Base-by-base conservation (phyloP, 2,329 filamentous ascomycete genomes). In the Gyromitra esculenta region DNA sequence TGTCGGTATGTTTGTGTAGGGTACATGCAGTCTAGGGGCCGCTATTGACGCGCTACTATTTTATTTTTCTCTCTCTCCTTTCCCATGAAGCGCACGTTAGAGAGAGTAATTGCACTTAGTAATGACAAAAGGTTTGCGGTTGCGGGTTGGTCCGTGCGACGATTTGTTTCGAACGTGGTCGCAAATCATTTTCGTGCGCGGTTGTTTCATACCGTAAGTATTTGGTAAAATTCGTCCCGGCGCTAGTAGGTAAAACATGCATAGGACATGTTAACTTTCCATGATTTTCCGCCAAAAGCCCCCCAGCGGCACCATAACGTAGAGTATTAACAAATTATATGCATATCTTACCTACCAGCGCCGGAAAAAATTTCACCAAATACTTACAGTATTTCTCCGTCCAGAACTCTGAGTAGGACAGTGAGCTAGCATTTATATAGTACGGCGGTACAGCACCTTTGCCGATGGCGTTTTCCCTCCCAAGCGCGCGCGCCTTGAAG, bases 151-250 rank as follows among this genome's bases (percentile, higher is more conserved):
- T 31, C 65, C 35, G 57, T 64, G 65, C 57, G 18, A 75, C 39
- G 11, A 64, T 64, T 50, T 70, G 59, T 70, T 75, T 70, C 50
- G 64, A 75, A 75, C 41, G 18, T 57, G 57, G 18, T 57, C 41
- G 25, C 48, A 35, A 21, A 1, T 50, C 35, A 21, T 62, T 54
- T 39, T 41, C 59, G 25, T 37, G 50, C 39, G 50, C 37, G 25
- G 52, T 15, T 54, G 52, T 31, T 25, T 8, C 25, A 31, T 3
- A 31, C 25, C 25, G 4, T 31, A 31, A 31, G 25, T 31, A 31
- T 31, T 31, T 31, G 25, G 25, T 31, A 4, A 31, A 31, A 31
- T 31, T 31, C 25, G 25, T 31, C 4, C 25, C 25, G 25, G 25
- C 25, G 25, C 25, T 31, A 31, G 25, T 31, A 31, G 25, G 25